phyloP scores from a whole-genome alignment of 257 asterid species.

The Gardenia jasminoides region DNA sequence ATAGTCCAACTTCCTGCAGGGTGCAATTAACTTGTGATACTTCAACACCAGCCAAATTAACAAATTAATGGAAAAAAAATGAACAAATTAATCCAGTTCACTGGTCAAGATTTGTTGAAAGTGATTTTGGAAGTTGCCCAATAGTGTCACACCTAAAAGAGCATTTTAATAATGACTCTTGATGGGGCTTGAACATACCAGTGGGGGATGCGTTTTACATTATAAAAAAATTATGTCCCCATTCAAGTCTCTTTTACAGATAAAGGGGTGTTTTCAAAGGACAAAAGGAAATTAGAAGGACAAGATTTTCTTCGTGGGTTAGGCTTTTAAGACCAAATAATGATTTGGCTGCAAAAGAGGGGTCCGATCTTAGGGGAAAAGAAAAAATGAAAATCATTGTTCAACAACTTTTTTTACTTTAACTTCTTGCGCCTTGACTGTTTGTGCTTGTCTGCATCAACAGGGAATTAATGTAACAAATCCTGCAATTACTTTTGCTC shows the following conservation, averaged over 20 bases:
- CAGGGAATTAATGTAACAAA: not conserved
- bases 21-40: not conserved
- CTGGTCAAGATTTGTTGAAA: constrained; percentile 8
- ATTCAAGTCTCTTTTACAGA: constrained; percentile 1
- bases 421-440: not conserved
- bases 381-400: not conserved
- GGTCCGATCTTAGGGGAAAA: constrained; percentile 4
- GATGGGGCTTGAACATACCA: not conserved
- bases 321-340: constrained; percentile 12
- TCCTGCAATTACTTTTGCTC: not conserved
- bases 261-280: constrained; percentile 1
- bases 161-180: not conserved
- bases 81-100: not conserved
- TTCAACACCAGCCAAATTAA: not conserved
- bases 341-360: constrained; percentile 6
- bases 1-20: not conserved
- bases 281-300: not conserved
- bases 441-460: not conserved
- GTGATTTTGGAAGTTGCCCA: constrained; percentile 11
- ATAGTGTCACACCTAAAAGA: not conserved
- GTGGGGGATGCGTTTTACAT: not conserved
- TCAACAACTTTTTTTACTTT: not conserved
- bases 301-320: constrained; percentile 13
- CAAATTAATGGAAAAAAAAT: not conserved
- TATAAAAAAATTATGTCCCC: not conserved